Base-by-base conservation (phyloP, 225 moss, liverwort and hornwort species). In the Sphagnum contortum region DNA sequence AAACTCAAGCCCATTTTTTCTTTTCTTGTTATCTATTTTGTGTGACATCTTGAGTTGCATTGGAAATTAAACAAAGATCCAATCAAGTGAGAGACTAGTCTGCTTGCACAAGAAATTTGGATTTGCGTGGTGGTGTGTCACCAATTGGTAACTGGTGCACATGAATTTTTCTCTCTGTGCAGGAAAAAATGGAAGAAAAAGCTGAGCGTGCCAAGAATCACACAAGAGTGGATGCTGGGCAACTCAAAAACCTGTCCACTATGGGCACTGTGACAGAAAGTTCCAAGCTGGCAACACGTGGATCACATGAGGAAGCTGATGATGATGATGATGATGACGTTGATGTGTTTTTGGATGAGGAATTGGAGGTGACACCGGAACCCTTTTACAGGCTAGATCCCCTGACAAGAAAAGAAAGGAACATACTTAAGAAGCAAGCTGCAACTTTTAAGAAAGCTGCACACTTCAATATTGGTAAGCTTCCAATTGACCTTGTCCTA, bases 401-500 rank as follows among this genome's bases (percentile, higher is more conserved):
- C 9, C 84, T 92, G n/a, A 68, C 95, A 47, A 88, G 92, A 49
- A 92, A 72, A 70, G 83, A 92, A 70, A 81, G 76, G 50, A 76
- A 83, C 49, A 45, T 79, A 13, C 70, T 96, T 70, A 83, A 88
- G 50, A 82, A 88, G 73, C 75, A 88, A 67, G 92, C 95, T 49
- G 76, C 88, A 48, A 92, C 83, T 59, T 72, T 84, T 44, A 70
- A 77, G 5, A 90, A 74, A 82, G 74, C 86, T 69, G 90, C 95
- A 45, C 90, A 96, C 74, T 92, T 96, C 47, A 92, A 85, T 44
- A 83, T 96, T 57, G 95, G 95, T 90, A 78, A 67, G 88, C 75
- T 29, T 29, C 29, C 29, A 29, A 29, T 29, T 29, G 29, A 29
- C 29, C 29, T 29, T 29, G 29, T 29, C 29, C 29, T 29, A 29